A percentile compares a stretch with the other conserved stretches of the same genome.
Conservation (phyloP, 176 grass and related monocot species). For the Avena eriantha region DNA sequence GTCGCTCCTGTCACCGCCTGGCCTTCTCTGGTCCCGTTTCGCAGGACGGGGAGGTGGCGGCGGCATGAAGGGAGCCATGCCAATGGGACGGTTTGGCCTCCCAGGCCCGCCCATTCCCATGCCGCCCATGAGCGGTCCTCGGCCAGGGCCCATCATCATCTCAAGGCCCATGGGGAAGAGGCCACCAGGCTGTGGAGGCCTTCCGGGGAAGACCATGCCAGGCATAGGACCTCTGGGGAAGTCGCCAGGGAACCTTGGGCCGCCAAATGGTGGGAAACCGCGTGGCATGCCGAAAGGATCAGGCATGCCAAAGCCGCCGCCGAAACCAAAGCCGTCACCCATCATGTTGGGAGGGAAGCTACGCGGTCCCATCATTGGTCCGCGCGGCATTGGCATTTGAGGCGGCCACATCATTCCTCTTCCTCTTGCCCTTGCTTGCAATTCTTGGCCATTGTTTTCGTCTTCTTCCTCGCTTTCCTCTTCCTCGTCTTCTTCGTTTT, state of each 20-base stretch:
- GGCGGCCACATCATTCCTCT: constrained; percentile 87
- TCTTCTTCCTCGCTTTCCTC: constrained; percentile 95
- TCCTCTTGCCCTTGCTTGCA: constrained; percentile 73
- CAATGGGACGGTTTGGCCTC: constrained; percentile 76
- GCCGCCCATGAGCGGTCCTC: constrained; percentile 76
- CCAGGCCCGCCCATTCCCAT: constrained; percentile 75
- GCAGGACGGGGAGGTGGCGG: constrained; percentile 49
- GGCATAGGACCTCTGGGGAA: constrained; percentile 71
- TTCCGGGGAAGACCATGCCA: constrained; percentile 81
- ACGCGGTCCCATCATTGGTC: constrained; percentile 67
- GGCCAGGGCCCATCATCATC: constrained; percentile 87
- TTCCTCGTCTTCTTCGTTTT: constrained; percentile 98
- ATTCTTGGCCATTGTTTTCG: constrained; percentile 62
- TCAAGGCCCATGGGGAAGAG: constrained; percentile 75
- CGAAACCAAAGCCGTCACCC: constrained; percentile 74
- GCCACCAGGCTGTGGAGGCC: constrained; percentile 61
- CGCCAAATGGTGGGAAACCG: constrained; percentile 78
- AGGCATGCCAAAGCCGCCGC: constrained; percentile 73
- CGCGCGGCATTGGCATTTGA: constrained; percentile 72
- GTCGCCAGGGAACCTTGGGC: constrained; percentile 76
- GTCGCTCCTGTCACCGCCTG: constrained; percentile 57
- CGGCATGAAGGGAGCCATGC: constrained; percentile 67
- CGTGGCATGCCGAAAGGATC: constrained; percentile 81
- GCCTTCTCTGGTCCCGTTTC: constrained; percentile 73
- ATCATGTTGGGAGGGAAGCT: constrained; percentile 91